Evolutionary conservation across 73 alveolate genomes (phyloP).

Genomic region (Tetrahymena borealis): DNA sequence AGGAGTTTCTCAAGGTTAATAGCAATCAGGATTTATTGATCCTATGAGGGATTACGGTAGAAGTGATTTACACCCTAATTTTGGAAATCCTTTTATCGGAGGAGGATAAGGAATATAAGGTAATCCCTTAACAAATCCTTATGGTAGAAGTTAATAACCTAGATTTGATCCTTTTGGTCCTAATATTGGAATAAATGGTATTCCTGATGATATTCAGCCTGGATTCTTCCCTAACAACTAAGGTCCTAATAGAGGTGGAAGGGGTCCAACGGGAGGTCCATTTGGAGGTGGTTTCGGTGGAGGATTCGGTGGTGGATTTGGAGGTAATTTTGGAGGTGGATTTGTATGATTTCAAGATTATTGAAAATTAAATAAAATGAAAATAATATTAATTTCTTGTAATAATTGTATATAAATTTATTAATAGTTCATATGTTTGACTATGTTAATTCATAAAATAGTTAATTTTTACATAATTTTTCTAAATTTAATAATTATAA

Average conservation of each 20-base stretch:
- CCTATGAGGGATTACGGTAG: neutral
- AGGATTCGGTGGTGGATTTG: conserved; percentile 36
- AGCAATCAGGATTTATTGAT: neutral
- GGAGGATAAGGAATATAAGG: neutral
- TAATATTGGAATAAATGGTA: neutral
- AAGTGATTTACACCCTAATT: neutral
- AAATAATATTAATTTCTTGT: too few relatives aligned
- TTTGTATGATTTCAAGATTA: too few relatives aligned
- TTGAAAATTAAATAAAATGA: too few relatives aligned
- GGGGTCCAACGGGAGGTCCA: conserved; percentile 11
- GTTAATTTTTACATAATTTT: too few relatives aligned
- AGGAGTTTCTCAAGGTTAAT: neutral
- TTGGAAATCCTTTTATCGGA: neutral
- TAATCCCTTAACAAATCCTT: neutral
- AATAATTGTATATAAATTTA: too few relatives aligned
- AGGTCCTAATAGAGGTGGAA: conserved; percentile 8
- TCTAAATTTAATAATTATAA: too few relatives aligned
- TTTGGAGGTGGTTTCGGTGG: conserved; percentile 40
- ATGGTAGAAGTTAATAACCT: neutral
- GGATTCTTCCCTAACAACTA: neutral
- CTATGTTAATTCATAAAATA: too few relatives aligned
- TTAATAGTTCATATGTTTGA: too few relatives aligned
- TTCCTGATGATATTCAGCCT: neutral
- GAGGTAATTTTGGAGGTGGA: conserved; percentile 30
- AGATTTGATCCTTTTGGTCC: neutral